Evolutionary conservation across 345 rosid genomes (phyloP).

Genomic region (Salix caprea): DNA sequence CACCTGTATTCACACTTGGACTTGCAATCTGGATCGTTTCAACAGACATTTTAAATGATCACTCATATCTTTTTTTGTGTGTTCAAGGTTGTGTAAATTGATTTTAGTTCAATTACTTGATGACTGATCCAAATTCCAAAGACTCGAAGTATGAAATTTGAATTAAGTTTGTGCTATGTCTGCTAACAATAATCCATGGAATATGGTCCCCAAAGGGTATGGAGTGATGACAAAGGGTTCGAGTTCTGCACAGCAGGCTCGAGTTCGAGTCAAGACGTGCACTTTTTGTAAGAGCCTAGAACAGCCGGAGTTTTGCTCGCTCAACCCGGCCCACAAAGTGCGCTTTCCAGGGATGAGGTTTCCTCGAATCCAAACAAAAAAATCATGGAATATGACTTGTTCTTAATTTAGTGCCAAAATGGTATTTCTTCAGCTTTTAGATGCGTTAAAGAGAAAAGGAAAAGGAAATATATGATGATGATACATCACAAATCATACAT

Average conservation of each 20-base stretch:
- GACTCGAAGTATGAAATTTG: background rate
- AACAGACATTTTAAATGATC: background rate
- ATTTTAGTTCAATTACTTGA: background rate
- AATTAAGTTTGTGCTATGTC: background rate
- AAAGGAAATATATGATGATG: too few relatives aligned
- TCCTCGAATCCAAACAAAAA: too few relatives aligned
- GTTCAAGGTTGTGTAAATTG: background rate
- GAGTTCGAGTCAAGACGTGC: too few relatives aligned
- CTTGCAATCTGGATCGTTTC: constrained; percentile 35
- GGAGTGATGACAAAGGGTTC: too few relatives aligned
- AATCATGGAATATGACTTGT: background rate
- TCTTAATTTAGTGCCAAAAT: background rate
- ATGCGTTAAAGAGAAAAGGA: too few relatives aligned
- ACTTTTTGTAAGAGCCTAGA: accelerated
- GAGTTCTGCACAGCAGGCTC: too few relatives aligned
- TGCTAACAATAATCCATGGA: background rate
- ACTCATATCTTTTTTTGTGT: background rate
- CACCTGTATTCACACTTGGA: constrained; percentile 41
- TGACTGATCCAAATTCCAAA: background rate
- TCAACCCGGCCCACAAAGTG: too few relatives aligned
- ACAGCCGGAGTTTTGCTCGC: too few relatives aligned
- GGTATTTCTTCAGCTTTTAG: background rate
- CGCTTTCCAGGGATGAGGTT: too few relatives aligned
- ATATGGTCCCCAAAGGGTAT: too few relatives aligned
- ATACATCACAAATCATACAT: too few relatives aligned